These are phyloP conservation scores for Vigna trinervia DNA, from an alignment of 306 rosid genomes.

Conservation along the genomic window DNA sequence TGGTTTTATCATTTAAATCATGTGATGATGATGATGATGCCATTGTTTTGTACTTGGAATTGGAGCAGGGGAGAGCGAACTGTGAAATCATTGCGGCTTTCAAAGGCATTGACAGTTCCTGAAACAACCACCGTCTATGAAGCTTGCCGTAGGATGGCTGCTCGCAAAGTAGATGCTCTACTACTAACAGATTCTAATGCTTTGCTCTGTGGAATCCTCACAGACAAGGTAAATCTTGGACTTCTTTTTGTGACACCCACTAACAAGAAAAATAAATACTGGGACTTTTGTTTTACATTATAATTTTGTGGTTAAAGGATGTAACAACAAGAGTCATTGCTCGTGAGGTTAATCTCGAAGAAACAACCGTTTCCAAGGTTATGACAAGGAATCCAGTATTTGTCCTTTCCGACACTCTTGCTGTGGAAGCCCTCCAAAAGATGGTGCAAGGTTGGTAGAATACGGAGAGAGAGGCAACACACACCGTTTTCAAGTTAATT, in stretches of 20 bases:
- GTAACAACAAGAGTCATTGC: conserved; percentile 88
- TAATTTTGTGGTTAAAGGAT: conserved; percentile 65
- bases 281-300: neutral
- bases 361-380: conserved; percentile 86
- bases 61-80: conserved; percentile 87
- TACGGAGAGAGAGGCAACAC: neutral
- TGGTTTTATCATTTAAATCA: conserved; percentile 20
- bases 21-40: neutral
- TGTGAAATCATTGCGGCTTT: conserved; percentile 79
- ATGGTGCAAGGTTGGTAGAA: conserved; percentile 92
- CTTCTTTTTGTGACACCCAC: conserved; percentile 1
- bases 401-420: conserved; percentile 93
- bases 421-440: conserved; percentile 99
- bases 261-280: neutral
- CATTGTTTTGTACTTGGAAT: conserved; percentile 33
- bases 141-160: conserved; percentile 94
- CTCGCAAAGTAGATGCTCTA: conserved; percentile 88
- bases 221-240: conserved; percentile 75
- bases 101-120: conserved; percentile 93
- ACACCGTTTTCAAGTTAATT: conserved; percentile 4
- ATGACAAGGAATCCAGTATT: conserved; percentile 94
- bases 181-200: conserved; percentile 92
- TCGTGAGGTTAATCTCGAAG: conserved; percentile 73
- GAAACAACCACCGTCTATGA: conserved; percentile 77
- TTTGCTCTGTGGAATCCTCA: conserved; percentile 96